A percentile compares a stretch with the other conserved stretches of the same genome.
These are phyloP conservation scores for Penicillium occitanis DNA, from an alignment of 2,329 filamentous ascomycete genomes.

Conservation along the genomic window DNA sequence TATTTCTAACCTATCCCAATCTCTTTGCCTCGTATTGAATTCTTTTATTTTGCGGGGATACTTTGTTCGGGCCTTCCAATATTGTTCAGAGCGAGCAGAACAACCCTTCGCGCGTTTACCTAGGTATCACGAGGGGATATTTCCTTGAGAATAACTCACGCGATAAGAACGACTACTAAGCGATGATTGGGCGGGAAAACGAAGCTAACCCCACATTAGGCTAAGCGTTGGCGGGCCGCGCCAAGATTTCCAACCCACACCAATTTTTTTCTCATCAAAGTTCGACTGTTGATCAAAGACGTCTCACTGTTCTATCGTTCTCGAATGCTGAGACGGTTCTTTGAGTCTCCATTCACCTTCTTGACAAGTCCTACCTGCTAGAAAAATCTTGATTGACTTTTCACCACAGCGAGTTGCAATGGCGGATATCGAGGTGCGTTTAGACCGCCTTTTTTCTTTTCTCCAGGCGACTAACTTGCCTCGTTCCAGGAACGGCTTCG, in stretches of 20 bases:
- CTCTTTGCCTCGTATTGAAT: no score
- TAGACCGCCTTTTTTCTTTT: slow-evolving; percentile 18
- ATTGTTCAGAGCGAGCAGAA: no score
- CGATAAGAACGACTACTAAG: not conserved
- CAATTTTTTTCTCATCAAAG: slow-evolving; percentile 36
- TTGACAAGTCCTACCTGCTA: slow-evolving; percentile 3
- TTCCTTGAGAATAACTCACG: not conserved
- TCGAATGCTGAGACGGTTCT: not conserved
- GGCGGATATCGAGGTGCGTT: slow-evolving; percentile 44
- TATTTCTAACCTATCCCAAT: no score
- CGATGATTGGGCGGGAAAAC: not conserved
- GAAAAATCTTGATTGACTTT: slow-evolving; percentile 11
- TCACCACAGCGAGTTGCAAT: slow-evolving; percentile 24
- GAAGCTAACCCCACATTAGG: slow-evolving; percentile 6
- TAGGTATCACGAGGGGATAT: not conserved
- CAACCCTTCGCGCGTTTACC: not conserved
- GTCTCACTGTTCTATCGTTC: not conserved
- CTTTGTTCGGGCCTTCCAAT: no score
- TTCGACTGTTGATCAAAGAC: slow-evolving; percentile 10
- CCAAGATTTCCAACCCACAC: slow-evolving; percentile 42
- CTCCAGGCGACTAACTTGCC: slow-evolving; percentile 41
- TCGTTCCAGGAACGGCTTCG: slow-evolving; percentile 47
- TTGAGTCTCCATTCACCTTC: not conserved
- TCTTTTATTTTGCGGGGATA: no score
- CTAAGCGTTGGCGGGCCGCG: slow-evolving; percentile 21